Evolutionary conservation across 2,329 filamentous ascomycete genomes (phyloP).

Genomic region (Lachnellula cervina): DNA sequence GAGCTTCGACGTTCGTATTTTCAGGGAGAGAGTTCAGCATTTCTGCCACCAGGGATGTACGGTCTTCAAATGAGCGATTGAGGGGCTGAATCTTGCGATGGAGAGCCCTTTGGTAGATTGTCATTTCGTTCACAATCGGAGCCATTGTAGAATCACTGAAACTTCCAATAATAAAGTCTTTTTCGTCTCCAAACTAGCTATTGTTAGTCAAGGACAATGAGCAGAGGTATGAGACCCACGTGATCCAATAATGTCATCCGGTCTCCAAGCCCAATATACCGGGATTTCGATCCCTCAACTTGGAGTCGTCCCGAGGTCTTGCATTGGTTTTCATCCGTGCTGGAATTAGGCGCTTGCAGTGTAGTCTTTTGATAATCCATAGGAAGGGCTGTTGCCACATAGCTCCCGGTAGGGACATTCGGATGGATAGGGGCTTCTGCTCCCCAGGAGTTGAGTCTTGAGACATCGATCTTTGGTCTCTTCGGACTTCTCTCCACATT

Average conservation of each 20-base stretch:
- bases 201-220: background rate
- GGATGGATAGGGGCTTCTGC: too few relatives aligned
- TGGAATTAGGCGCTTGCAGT: background rate
- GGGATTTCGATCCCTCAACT: background rate
- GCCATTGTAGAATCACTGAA: background rate
- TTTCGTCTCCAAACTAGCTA: constrained; percentile 3
- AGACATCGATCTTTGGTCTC: constrained; percentile 5
- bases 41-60: constrained; percentile 6
- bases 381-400: background rate
- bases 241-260: constrained; percentile 4
- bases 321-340: background rate
- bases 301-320: background rate
- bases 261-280: constrained; percentile 7
- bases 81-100: constrained; percentile 1
- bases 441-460: constrained; percentile 1
- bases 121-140: background rate
- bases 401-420: background rate
- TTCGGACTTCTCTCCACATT: background rate
- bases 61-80: background rate
- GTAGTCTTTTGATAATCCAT: background rate
- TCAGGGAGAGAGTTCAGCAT: constrained; percentile 17
- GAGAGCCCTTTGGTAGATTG: background rate
- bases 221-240: background rate
- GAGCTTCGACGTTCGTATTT: constrained; percentile 1
- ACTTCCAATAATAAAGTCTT: background rate